phyloP scores from a whole-genome alignment of 495 filamentous ascomycete genomes.

The Penicillium daleae region DNA sequence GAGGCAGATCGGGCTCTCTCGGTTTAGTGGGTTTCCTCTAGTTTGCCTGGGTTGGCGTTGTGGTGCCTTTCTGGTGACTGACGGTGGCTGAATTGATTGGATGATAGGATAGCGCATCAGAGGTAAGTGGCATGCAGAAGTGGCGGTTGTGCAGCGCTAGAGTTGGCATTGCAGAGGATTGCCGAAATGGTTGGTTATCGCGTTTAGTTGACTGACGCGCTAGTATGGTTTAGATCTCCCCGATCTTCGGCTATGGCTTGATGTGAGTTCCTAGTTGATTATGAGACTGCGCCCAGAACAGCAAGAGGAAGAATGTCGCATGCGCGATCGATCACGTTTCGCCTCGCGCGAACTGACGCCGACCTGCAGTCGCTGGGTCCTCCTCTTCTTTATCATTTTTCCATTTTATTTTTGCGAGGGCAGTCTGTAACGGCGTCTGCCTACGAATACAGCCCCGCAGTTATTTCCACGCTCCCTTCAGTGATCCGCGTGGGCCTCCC shows the following conservation, averaged over 20 bases:
- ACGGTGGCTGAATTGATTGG: constrained; percentile 54
- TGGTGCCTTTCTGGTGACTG: constrained; percentile 28
- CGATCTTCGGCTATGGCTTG: constrained; percentile 51
- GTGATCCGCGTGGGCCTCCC: background rate
- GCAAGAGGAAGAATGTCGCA: constrained; percentile 29
- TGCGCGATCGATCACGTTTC: constrained; percentile 44
- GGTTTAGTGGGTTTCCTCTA: constrained; percentile 67
- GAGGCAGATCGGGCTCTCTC: constrained; percentile 67
- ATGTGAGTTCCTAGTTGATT: constrained; percentile 38
- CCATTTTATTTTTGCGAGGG: constrained; percentile 12
- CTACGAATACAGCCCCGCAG: constrained; percentile 18
- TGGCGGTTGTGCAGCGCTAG: constrained; percentile 41
- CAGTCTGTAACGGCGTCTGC: background rate
- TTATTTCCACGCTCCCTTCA: constrained; percentile 29
- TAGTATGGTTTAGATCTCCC: constrained; percentile 49
- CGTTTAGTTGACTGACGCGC: constrained; percentile 45
- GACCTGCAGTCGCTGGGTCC: constrained; percentile 9
- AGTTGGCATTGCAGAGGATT: constrained; percentile 37
- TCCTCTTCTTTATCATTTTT: constrained; percentile 16
- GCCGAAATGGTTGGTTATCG: constrained; percentile 48
- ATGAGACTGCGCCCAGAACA: constrained; percentile 37
- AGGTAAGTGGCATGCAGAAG: constrained; percentile 44
- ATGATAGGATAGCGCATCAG: constrained; percentile 53
- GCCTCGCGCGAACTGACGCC: constrained; percentile 16
- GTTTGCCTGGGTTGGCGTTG: constrained; percentile 5